Evolutionary conservation across 768 basidiomycete species (phyloP), one percentile per base, ranked within the genome.

Genomic region (Leccinellum luteum): DNA sequence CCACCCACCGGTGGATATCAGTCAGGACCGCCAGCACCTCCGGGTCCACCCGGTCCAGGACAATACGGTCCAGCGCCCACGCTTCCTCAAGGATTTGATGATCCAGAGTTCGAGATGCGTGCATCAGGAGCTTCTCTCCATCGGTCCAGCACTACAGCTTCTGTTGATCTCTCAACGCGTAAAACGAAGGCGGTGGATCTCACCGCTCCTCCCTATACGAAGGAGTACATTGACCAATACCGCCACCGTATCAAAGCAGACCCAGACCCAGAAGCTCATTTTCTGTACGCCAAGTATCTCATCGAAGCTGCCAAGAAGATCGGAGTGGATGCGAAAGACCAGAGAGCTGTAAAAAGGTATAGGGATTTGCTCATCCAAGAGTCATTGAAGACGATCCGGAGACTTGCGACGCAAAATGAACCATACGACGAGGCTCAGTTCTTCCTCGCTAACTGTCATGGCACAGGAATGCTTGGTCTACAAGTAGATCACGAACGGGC

Each of bases 251-350:
- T 99, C 77, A 98, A 98, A 74, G 89, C 85, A 28, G 97, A 99
- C 73, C 95, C 95, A 2, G 97, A 99, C 70, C 96, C 96, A 1
- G 97, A 98, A 72, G 92, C 95, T 25, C 97, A 98, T 71, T 98
- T 98, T 73, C 78, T 89, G 25, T 99, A 97, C 69, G 92, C 95
- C n/a, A 98, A 96, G 75, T 99, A 98, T 72, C 86, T 99, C 58
- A 94, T 99, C 70, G 97, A 98, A 66, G 97, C 97, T 30, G 97
- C 97, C 14, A 94, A 92, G 76, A 89, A 94, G 73, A 87, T 98
- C 60, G 85, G 92, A 17, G 75, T 80, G 10, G 79, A 83, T 28
- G 82, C 85, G 7, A 86, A 81, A 62, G 90, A 94, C 63, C 87
- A 90, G 69, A 87, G 92, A 27, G 80, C 86, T 17, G 92, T 92